Percentiles rank a stretch among this genome's conserved stretches.
Conservation (phyloP, 768 basidiomycete species). For the Lentinula sp. region DNA sequence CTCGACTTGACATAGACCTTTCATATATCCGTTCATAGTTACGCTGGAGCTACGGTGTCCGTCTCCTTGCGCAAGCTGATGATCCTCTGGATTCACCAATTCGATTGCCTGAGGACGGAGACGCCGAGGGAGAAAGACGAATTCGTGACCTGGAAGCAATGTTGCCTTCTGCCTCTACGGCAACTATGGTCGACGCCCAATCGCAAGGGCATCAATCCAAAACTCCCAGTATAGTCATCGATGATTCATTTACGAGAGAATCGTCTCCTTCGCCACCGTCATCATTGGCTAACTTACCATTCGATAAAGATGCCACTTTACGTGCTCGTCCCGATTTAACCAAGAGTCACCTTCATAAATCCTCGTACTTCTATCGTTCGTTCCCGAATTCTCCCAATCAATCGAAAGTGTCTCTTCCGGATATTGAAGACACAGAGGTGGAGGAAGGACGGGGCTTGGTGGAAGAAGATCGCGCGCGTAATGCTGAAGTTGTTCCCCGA, state of each 20-base stretch:
- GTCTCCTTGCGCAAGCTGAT: slow-evolving; percentile 70
- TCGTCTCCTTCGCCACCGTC: background rate
- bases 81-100: slow-evolving; percentile 17
- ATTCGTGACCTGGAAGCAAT: background rate
- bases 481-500: background rate
- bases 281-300: background rate
- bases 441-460: slow-evolving; percentile 14
- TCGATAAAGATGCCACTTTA: background rate
- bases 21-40: slow-evolving; percentile 37
- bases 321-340: background rate
- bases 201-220: background rate
- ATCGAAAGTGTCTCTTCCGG: slow-evolving; percentile 26
- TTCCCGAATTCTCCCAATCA: slow-evolving; percentile 57
- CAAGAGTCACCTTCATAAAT: background rate
- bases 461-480: slow-evolving; percentile 11
- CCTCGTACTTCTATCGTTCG: slow-evolving; percentile 52
- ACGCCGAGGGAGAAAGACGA: background rate
- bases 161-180: background rate
- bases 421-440: slow-evolving; percentile 11
- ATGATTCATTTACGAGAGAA: background rate
- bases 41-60: slow-evolving; percentile 93
- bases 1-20: background rate
- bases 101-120: slow-evolving; percentile 14
- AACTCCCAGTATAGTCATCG: slow-evolving; percentile 5
- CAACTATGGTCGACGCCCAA: background rate